A percentile compares a stretch with the other conserved stretches of the same genome.
These are phyloP conservation scores for Dactylellina sp. DNA, from an alignment of 2,329 filamentous ascomycete species.

Conservation along the genomic window DNA sequence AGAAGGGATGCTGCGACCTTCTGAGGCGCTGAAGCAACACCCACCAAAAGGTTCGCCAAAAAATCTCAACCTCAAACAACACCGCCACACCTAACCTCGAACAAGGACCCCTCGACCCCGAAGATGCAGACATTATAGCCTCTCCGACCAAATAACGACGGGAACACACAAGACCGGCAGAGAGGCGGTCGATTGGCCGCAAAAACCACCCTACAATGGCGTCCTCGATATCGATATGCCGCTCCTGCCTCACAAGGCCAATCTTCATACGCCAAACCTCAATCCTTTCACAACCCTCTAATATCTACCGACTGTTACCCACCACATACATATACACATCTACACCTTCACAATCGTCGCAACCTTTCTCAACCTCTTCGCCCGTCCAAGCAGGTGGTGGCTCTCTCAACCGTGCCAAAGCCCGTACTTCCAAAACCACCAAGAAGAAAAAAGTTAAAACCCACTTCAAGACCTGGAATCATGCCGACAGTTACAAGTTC, in stretches of 20 bases:
- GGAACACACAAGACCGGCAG: constrained; percentile 9
- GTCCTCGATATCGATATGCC: constrained; percentile 63
- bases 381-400: constrained; percentile 12
- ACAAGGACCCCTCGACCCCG: constrained; percentile 6
- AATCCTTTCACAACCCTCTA: constrained; percentile 11
- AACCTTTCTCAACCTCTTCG: constrained; percentile 39
- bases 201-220: constrained; percentile 62
- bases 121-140: constrained; percentile 38
- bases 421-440: constrained; percentile 18
- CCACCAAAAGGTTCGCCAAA: constrained; percentile 11
- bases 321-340: constrained; percentile 20
- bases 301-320: constrained; percentile 20
- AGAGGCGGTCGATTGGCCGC: constrained; percentile 50
- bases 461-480: constrained; percentile 59
- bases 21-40: constrained; percentile 2
- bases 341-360: constrained; percentile 10
- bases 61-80: constrained; percentile 38
- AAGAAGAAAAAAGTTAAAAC: constrained; percentile 54
- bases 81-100: constrained; percentile 38
- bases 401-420: constrained; percentile 33
- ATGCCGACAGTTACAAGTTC: constrained; percentile 72
- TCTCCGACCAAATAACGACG: not conserved
- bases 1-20: too few species aligned
- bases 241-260: constrained; percentile 43
- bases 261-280: constrained; percentile 10